Evolutionary conservation across 257 asterid genomes (phyloP).

Genomic region (Primulina tabacum): DNA sequence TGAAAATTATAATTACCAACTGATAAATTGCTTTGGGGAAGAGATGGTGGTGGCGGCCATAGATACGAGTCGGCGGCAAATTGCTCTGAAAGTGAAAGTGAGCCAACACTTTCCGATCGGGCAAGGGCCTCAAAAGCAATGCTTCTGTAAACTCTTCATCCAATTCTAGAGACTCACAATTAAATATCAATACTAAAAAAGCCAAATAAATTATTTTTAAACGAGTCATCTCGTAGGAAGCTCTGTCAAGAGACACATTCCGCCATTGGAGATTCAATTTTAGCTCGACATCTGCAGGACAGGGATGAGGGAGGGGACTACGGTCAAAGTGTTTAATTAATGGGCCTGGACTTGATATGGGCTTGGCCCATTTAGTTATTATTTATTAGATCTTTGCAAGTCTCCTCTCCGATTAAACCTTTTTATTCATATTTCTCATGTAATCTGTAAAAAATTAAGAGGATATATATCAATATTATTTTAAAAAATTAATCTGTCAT

Average conservation of each 20-base stretch:
- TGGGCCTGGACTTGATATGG: not conserved
- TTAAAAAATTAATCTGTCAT: no score
- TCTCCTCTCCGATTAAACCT: no score
- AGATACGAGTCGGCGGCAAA: constrained; percentile 64
- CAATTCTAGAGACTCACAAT: constrained; percentile 33
- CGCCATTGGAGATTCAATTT: constrained; percentile 47
- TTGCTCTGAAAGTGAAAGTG: constrained; percentile 87
- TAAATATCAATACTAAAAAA: constrained; percentile 35
- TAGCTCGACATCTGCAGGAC: constrained; percentile 24
- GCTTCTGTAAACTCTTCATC: constrained; percentile 86
- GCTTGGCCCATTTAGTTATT: not conserved
- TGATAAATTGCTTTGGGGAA: constrained; percentile 95
- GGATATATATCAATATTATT: no score
- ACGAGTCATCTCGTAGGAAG: constrained; percentile 37
- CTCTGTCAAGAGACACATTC: not conserved
- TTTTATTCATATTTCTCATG: no score
- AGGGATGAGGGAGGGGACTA: no score
- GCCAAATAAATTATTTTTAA: constrained; percentile 33
- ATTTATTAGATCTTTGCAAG: no score
- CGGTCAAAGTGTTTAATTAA: not conserved
- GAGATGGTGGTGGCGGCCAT: constrained; percentile 88
- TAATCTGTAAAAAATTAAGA: no score
- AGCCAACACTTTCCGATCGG: constrained; percentile 85
- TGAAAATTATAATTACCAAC: constrained; percentile 43
- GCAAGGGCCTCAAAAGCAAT: constrained; percentile 79